Percentiles rank a stretch among this genome's conserved stretches.
Conservation (phyloP, 2,329 filamentous ascomycete genomes). For the Chalaropsis thielavioides region DNA sequence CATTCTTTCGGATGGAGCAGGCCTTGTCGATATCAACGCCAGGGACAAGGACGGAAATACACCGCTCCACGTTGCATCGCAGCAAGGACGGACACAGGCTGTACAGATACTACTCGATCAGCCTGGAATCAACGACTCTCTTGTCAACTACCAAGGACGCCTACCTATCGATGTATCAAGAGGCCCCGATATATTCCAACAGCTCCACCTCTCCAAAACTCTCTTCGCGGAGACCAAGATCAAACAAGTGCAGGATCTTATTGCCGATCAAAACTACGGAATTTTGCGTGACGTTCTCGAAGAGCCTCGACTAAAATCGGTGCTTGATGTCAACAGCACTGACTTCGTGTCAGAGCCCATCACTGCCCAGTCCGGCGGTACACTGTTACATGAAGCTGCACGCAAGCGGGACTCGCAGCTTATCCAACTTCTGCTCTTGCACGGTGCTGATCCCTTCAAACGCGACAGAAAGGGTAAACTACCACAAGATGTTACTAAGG, state of each 20-base stretch:
- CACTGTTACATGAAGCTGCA: constrained; percentile 82
- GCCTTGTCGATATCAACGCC: constrained; percentile 52
- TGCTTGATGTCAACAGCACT: constrained; percentile 81
- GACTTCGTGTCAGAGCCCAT: constrained; percentile 71
- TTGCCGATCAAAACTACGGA: constrained; percentile 59
- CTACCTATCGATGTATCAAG: constrained; percentile 77
- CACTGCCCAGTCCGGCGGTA: constrained; percentile 74
- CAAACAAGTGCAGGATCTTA: constrained; percentile 66
- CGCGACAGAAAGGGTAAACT: constrained; percentile 90
- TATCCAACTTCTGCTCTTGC: constrained; percentile 78
- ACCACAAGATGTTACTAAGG: constrained; percentile 90
- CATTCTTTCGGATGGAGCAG: constrained; percentile 61
- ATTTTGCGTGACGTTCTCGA: constrained; percentile 65
- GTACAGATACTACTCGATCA: constrained; percentile 76
- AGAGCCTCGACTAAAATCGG: constrained; percentile 70
- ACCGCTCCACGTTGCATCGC: constrained; percentile 73
- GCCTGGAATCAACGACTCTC: constrained; percentile 71
- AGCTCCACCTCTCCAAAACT: constrained; percentile 77
- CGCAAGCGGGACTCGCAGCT: constrained; percentile 73
- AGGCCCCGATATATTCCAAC: constrained; percentile 89
- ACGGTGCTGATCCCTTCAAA: constrained; percentile 90
- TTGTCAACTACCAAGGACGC: constrained; percentile 72
- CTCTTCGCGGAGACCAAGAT: constrained; percentile 80
- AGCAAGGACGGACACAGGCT: constrained; percentile 63
- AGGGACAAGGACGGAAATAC: constrained; percentile 86